Evolutionary conservation across 257 asterid genomes (phyloP).

Genomic region (Solanum sejunctum): DNA sequence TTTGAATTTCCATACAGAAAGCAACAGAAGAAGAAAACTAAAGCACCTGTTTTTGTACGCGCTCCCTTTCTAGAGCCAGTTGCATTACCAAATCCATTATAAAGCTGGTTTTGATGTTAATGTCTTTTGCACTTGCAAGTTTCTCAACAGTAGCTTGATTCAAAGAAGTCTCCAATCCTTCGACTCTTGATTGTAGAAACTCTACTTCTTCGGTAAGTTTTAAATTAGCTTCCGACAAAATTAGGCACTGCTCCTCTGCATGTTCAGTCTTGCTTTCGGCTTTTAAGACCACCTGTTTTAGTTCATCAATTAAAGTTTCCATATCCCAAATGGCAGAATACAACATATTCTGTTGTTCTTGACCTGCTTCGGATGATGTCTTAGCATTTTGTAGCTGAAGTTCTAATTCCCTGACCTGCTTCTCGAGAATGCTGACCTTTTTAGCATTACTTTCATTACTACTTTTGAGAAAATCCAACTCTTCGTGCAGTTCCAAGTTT

Average conservation of each 20-base stretch:
- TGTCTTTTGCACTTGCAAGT: slow-evolving; percentile 44
- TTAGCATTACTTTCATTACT: slow-evolving; percentile 41
- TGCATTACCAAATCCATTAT: slow-evolving; percentile 68
- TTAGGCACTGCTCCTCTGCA: slow-evolving; percentile 46
- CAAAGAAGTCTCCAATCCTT: slow-evolving; percentile 37
- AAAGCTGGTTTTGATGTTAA: slow-evolving; percentile 34
- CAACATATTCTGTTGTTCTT: slow-evolving; percentile 78
- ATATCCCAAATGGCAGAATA: slow-evolving; percentile 94
- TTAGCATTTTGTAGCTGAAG: slow-evolving; percentile 52
- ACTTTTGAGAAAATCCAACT: slow-evolving; percentile 57
- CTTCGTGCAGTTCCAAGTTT: slow-evolving; percentile 69
- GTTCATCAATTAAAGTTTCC: slow-evolving; percentile 87
- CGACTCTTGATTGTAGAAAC: slow-evolving; percentile 31
- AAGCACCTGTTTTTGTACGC: slow-evolving; percentile 55
- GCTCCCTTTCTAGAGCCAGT: slow-evolving; percentile 70
- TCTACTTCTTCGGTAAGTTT: slow-evolving; percentile 52
- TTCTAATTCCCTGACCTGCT: slow-evolving; percentile 56
- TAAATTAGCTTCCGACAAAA: slow-evolving; percentile 46
- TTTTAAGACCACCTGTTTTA: slow-evolving; percentile 57
- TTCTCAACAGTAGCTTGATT: slow-evolving; percentile 40
- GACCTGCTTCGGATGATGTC: slow-evolving; percentile 77
- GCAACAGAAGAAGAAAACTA: not conserved
- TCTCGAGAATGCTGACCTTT: slow-evolving; percentile 52
- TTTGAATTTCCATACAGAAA: not conserved
- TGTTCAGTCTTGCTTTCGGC: slow-evolving; percentile 54